These are phyloP conservation scores for Aspergillus luchuensis DNA, from an alignment of 2,329 filamentous ascomycete genomes.

Conservation along the genomic window DNA sequence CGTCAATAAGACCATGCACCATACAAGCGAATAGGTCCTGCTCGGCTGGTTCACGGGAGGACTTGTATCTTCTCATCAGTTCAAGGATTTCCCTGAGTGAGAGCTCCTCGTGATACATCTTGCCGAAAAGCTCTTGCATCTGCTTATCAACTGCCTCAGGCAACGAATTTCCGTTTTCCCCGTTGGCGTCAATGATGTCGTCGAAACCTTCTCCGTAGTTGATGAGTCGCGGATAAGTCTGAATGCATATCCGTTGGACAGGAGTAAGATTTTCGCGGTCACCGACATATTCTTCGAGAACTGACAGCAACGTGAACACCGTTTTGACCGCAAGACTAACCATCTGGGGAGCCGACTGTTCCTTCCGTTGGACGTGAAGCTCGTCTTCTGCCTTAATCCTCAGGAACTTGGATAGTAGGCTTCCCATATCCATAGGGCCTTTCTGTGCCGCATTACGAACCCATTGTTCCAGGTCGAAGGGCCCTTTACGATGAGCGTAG, in stretches of 20 bases:
- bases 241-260: conserved; percentile 85
- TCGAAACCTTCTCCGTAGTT: conserved; percentile 95
- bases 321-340: conserved; percentile 82
- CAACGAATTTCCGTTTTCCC: conserved; percentile 76
- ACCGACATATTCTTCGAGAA: conserved; percentile 68
- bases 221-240: conserved; percentile 88
- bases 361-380: conserved; percentile 68
- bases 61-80: conserved; percentile 82
- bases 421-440: conserved; percentile 67
- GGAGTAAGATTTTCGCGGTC: conserved; percentile 71
- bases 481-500: conserved; percentile 75
- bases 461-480: conserved; percentile 82
- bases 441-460: conserved; percentile 68
- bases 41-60: conserved; percentile 77
- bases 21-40: conserved; percentile 98
- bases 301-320: conserved; percentile 75
- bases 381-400: conserved; percentile 83
- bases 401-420: conserved; percentile 76
- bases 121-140: conserved; percentile 98
- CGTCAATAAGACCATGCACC: conserved; percentile 96
- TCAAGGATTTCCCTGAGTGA: conserved; percentile 84
- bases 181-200: conserved; percentile 85
- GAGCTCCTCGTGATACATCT: conserved; percentile 92
- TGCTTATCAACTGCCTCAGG: conserved; percentile 77
- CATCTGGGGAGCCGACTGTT: conserved; percentile 67